These are phyloP conservation scores for Tanacetum coccineum DNA, from an alignment of 129 eudicot genomes.

Conservation along the genomic window DNA sequence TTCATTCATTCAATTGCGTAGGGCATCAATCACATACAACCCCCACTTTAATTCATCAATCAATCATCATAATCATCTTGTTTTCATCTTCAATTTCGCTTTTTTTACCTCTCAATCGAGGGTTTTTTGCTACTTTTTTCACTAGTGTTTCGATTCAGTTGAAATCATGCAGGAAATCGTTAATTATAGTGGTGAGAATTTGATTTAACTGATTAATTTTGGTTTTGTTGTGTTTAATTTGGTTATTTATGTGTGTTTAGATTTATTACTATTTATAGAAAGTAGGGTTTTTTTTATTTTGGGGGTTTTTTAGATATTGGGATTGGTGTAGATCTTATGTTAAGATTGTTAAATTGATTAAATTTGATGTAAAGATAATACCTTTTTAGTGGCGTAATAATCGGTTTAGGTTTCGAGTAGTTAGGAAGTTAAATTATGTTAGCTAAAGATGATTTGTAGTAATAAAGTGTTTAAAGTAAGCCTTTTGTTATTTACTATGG, in stretches of 20 bases:
- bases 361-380: no score
- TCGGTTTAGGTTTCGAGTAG: no score
- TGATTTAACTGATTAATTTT: neutral
- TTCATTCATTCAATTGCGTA: no score
- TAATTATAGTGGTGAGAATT: conserved; percentile 59
- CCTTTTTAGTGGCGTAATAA: no score
- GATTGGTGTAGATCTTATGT: conserved; percentile 1
- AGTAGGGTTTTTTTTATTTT: neutral
- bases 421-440: no score
- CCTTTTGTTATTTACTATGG: no score
- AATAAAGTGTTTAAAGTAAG: no score
- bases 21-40: no score
- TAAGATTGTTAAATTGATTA: neutral
- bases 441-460: no score
- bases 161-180: conserved; percentile 71
- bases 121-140: conserved; percentile 44
- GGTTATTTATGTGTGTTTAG: neutral
- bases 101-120: conserved; percentile 67
- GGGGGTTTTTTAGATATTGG: neutral
- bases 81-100: conserved; percentile 23
- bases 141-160: conserved; percentile 25
- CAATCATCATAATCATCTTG: conserved; percentile 22
- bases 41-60: neutral
- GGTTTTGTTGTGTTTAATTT: neutral
- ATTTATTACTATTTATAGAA: conserved; percentile 12